These are phyloP conservation scores for Inonotus obliquus DNA, from an alignment of 1,284 basidiomycete species.

Conservation along the genomic window DNA sequence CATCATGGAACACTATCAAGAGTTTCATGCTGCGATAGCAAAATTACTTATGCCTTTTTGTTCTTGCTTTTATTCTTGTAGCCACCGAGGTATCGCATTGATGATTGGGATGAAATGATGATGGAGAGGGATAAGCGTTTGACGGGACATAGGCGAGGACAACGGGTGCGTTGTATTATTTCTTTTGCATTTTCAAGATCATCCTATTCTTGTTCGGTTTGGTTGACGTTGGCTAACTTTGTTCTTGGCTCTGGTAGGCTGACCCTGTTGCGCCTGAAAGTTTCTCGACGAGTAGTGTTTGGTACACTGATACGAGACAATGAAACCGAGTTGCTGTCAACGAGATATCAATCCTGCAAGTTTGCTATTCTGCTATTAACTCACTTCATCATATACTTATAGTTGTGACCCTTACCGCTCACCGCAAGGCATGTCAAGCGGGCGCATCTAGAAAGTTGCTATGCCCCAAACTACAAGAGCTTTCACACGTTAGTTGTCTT, in stretches of 20 bases:
- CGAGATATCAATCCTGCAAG: no score
- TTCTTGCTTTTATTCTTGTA: conserved; percentile 29
- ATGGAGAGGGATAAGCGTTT: conserved; percentile 85
- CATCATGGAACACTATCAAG: background rate
- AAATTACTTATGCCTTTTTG: background rate
- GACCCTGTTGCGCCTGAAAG: conserved; percentile 66
- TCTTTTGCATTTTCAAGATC: background rate
- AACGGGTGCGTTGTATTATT: conserved; percentile 55
- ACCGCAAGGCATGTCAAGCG: background rate
- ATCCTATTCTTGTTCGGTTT: background rate
- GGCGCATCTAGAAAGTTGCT: background rate
- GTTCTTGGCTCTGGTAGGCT: conserved; percentile 42
- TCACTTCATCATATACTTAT: no score
- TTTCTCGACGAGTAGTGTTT: conserved; percentile 76
- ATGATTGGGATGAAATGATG: conserved; percentile 93
- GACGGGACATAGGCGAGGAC: conserved; percentile 85
- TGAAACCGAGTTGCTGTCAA: background rate
- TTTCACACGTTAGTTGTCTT: background rate
- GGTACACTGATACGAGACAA: conserved; percentile 58
- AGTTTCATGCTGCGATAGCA: background rate
- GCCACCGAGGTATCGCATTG: conserved; percentile 81
- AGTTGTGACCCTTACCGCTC: no score
- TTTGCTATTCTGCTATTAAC: no score
- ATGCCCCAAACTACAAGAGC: background rate
- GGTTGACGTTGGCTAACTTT: background rate